Base-by-base conservation (phyloP, 176 grass and related monocot species). In the Panicum miliaceum region DNA sequence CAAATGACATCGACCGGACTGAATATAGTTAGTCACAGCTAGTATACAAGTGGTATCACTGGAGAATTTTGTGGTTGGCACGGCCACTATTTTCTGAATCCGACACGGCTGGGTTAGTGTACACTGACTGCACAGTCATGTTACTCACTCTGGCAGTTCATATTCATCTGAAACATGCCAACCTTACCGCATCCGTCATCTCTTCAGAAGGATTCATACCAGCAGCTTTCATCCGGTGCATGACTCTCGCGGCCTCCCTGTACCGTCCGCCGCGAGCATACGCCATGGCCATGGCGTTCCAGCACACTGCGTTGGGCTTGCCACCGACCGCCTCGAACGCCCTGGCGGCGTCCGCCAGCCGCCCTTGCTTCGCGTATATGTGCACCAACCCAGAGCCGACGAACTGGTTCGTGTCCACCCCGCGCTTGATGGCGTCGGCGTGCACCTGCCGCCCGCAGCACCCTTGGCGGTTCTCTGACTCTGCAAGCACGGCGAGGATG, bases 341-440 rank as follows among this genome's bases (percentile, higher is more conserved):
- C 77, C 73, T 95, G 22, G 56, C 29, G 11, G 90, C 96, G 3
- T 95, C 91, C 3, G 35, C 43, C 32, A 90, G 75, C 53, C 57
- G 73, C 42, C 85, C 87, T 41, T 95, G 82, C 19, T 92, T 93
- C 0, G 89, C 77, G 43, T 98, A 98, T 93, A 98, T 87, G 74
- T 91, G 87, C 7, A 98, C 85, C 77, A 98, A 67, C 54, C 96
- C 80, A 34, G 91, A 87, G 4, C 84, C 81, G 0, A 98, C 87
- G 26, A 92, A 98, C 46, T 82, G 87, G 73, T 95, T 72, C 2
- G 69, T 88, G 63, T 75, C 89, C 41, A 84, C 22, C 10, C 93
- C 93, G 1, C 89, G 89, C 56, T 98, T 98, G 61, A 98, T 64
- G 83, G 93, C 58, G 18, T 86, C 71, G 1, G 91, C 87, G 22